Base-by-base conservation (phyloP, 2,329 filamentous ascomycete genomes). In the Apiospora koreana region DNA sequence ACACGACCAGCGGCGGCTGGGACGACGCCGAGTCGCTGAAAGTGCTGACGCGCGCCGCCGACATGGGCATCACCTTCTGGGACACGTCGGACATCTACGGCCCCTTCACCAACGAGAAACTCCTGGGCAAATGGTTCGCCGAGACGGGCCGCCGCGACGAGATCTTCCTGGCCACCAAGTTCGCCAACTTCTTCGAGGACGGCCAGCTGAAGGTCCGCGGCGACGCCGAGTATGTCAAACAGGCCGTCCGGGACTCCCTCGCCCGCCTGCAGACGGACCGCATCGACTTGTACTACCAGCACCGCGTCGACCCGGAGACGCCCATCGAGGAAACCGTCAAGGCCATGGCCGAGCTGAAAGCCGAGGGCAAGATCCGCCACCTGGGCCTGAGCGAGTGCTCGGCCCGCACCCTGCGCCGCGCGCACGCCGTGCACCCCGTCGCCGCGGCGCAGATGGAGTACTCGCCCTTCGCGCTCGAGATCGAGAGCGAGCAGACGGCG, bases 201-300 rank as follows among this genome's bases (percentile, higher is more conserved):
- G 74, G 74, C n/a, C 48, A 66, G n/a, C 69, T 75, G 43, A 31
- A 23, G 18, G 69, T 79, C 54, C 71, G 73, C 50, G 76, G 75
- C 41, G 69, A 71, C 16, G 75, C 75, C 6, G 77, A 74, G 18
- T 79, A 78, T 41, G 77, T 77, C 8, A 74, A 75, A 46, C 67
- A 73, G 23, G 75, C 76, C n/a, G 78, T 77, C 70, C 75, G 77
- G 21, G 75, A 74, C 21, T 82, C 79, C 41, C 78, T 89, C 16
- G 75, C 83, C 73, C 79, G 83, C n/a, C 77, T 89, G 4, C 83
- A 83, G 4, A 84, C 85, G 0, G 79, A 83, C 8, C 84, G 83
- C 71, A 85, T 89, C 71, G 87, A 89, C 73, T 80, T 89, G n/a
- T 82, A 86, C 71, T 86, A 86, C 76, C 83, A 84, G 67, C 86